Percentiles rank a stretch among this genome's conserved stretches.
Conservation (phyloP, 306 rosid genomes). For the Clitoria ternatea region DNA sequence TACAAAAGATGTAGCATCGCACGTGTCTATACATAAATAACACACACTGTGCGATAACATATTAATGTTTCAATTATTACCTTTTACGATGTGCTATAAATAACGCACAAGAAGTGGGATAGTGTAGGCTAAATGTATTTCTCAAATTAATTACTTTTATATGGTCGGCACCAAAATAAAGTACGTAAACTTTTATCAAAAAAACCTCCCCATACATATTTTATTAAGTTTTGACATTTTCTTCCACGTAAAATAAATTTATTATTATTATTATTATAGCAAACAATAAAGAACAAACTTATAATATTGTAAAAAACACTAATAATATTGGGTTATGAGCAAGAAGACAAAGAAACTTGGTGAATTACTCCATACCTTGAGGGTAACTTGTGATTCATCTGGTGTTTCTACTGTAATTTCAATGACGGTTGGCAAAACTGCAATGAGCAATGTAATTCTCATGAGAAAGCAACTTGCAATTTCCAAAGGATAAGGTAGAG, state of each 20-base stretch:
- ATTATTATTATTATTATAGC: too few species aligned
- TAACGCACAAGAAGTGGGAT: neutral
- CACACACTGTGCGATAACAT: neutral
- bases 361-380: slow-evolving; percentile 54
- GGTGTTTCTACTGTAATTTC: slow-evolving; percentile 70
- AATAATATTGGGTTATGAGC: too few species aligned
- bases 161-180: neutral
- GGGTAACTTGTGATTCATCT: slow-evolving; percentile 65
- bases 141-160: neutral
- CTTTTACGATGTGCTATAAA: neutral
- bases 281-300: neutral
- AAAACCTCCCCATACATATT: neutral
- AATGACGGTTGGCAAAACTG: slow-evolving; percentile 86
- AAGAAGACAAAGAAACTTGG: neutral
- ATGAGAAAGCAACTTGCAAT: neutral
- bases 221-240: neutral
- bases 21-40: neutral
- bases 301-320: neutral
- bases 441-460: neutral
- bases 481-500: slow-evolving; percentile 17
- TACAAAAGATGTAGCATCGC: neutral
- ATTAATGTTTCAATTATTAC: too few species aligned
- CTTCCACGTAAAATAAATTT: neutral
- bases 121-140: neutral
- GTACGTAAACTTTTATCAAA: neutral